Evolutionary conservation across 2,329 filamentous ascomycete species (phyloP), one percentile per base, ranked within the genome.

Genomic region (Didymellaceae sp.): DNA sequence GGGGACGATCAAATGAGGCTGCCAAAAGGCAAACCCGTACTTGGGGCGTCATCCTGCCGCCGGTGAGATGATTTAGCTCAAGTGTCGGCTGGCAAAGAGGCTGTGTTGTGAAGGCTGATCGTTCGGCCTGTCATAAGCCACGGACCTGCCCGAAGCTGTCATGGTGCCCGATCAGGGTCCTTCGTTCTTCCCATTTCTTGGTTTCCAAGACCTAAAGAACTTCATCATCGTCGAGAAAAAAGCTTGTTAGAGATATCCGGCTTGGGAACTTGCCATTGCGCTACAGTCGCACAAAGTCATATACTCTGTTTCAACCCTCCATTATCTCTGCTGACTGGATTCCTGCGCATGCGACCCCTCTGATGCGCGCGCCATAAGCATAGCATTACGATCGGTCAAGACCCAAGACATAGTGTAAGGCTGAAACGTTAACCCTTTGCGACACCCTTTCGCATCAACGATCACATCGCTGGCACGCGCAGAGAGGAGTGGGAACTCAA

Each of bases 41-140:
- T 44, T 42, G 31, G 14, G 14, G 35, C 35, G 38, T 53, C 46
- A 39, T 50, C 26, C 6, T 30, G 24, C 9, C 11, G 52, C 62
- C 60, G 62, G 60, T 65, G 56, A 62, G 52, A 37, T 40, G 28
- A 17, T 48, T 46, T 47, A 31, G 32, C 52, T 39, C 30, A 43
- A 30, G 42, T 41, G 39, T 55, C 42, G 39, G 37, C 38, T 38
- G 34, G 30, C n/a, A 43, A 25, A 24, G 50, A 44, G 50, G 50
- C 50, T 53, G 50, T 44, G 50, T 35, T 18, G 9, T 41, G 39
- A 40, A 22, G 44, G 31, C 44, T 47, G 44, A 44, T 34, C 6
- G 21, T 38, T 17, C 30, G 39, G 13, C 45, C 42, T 45, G 32
- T 52, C 35, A 52, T 9, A 52, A 31, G 16, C 31, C 24, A 24